Evolutionary conservation across 169 alveolate species (phyloP).

Genomic region (Plasmodium gaboni): DNA sequence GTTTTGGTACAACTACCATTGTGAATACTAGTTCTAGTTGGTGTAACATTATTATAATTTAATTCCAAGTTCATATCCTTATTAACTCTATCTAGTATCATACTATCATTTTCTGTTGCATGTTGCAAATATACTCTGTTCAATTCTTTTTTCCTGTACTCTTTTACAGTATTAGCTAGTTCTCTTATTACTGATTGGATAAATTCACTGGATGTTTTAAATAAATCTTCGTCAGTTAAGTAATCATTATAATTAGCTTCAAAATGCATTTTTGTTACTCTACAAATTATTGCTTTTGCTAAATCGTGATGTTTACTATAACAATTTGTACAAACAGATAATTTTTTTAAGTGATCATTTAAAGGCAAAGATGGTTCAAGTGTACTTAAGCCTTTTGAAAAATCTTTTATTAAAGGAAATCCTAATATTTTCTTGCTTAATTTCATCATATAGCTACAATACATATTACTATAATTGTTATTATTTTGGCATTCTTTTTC

Average conservation of each 20-base stretch:
- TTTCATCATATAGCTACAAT: conserved; percentile 68
- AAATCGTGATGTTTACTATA: conserved; percentile 61
- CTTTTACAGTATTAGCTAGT: conserved; percentile 63
- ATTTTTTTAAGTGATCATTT: conserved; percentile 54
- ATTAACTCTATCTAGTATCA: neutral
- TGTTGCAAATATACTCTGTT: conserved; percentile 19
- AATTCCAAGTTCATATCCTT: conserved; percentile 2
- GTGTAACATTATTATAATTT: conserved; percentile 11
- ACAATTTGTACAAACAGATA: conserved; percentile 62
- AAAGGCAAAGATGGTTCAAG: conserved; percentile 67
- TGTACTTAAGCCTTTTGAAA: conserved; percentile 72
- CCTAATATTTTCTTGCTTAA: conserved; percentile 56
- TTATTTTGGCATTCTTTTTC: conserved; percentile 2
- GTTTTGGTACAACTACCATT: neutral
- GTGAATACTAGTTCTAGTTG: conserved; percentile 1
- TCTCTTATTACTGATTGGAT: conserved; percentile 64
- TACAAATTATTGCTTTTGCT: conserved; percentile 69
- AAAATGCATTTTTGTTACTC: conserved; percentile 74
- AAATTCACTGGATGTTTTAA: conserved; percentile 66
- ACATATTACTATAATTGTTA: conserved; percentile 1
- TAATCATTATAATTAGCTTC: conserved; percentile 68
- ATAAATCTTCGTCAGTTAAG: conserved; percentile 45
- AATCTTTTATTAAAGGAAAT: conserved; percentile 63
- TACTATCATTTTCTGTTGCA: neutral
- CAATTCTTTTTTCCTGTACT: conserved; percentile 60